Evolutionary conservation across 176 grass and related monocot genomes (phyloP), one percentile per base, ranked within the genome.

Genomic region (Phoenix dactylifera): DNA sequence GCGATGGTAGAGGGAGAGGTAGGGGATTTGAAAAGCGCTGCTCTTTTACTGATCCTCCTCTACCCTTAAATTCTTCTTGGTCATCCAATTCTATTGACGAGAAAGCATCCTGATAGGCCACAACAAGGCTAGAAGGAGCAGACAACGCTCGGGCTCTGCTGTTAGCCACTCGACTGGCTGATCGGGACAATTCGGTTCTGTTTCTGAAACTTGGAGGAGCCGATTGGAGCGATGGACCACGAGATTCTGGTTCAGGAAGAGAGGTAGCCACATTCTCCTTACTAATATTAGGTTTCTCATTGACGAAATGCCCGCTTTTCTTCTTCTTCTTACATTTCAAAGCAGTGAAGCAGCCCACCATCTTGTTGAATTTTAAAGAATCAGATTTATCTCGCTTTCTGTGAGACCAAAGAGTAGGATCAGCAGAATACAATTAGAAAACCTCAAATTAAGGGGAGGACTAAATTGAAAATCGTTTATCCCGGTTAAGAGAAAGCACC

Each of bases 321-420:
- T 87, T 92, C 74, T 87, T 92, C 71, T 93, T 98, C 76, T 83
- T 92, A 7, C 72, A 74, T 82, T 72, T 92, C 52, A 98, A 79
- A 29, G 60, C 82, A 15, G 94, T 78, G 68, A 98, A 98, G 63
- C 94, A 98, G 59, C 94, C 94, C 94, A 98, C 94, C 94, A 98
- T 93, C 69, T 77, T 89, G 69, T 53, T 14, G 22, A 73, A 48
- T 22, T 15, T 1, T 6, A 69, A 66, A 44, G 26, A 54, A 22
- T 22, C n/a, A 49, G 30, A 32, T 62, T 32, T 68, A 14, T 20
- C 64, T 57, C 62, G 25, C 25, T 44, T 44, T 44, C 35, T 44
- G 35, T 3, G 10, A 44, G 35, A 44, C 35, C 35, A 44, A 44
- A 44, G 35, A 14, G 35, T 3, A 44, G 32, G 1, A 35, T 2